Conservation (phyloP, 192 early-diverging fungal genomes). For the Entophlyctis helioformis region DNA sequence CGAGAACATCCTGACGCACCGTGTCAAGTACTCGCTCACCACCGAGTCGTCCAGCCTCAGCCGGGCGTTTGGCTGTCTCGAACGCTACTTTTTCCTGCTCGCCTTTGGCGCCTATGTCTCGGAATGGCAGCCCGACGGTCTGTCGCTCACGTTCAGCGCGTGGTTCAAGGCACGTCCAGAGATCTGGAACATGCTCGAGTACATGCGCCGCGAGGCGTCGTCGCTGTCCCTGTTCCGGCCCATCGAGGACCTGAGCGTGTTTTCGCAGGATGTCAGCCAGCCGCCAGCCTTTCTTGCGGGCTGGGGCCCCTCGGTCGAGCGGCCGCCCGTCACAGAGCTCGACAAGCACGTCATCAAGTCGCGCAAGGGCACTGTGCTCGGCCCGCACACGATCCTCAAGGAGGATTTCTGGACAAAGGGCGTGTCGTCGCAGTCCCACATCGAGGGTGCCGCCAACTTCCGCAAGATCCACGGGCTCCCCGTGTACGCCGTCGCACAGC, state of each 20-base stretch:
- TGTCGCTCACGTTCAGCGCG: constrained; percentile 1
- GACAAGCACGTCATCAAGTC: constrained; percentile 44
- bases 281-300: neutral
- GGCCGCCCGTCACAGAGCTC: constrained; percentile 26
- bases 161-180: constrained; percentile 30
- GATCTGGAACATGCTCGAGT: constrained; percentile 41
- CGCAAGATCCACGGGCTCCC: constrained; percentile 17
- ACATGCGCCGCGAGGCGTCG: constrained; percentile 25
- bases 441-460: constrained; percentile 49
- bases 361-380: constrained; percentile 40
- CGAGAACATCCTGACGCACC: constrained; percentile 44
- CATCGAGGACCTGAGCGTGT: constrained; percentile 40
- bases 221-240: constrained; percentile 40
- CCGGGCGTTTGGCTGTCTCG: constrained; percentile 35
- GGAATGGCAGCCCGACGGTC: constrained; percentile 11
- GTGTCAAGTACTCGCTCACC: constrained; percentile 33
- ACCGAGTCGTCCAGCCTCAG: constrained; percentile 19
- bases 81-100: constrained; percentile 49
- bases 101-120: constrained; percentile 40
- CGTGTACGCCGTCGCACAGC: constrained; percentile 46
- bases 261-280: constrained; percentile 7
- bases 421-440: constrained; percentile 5
- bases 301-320: neutral
- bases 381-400: constrained; percentile 46
- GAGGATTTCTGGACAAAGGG: constrained; percentile 39